phyloP scores from a whole-genome alignment of 257 asterid genomes.

The Eucommia ulmoides region DNA sequence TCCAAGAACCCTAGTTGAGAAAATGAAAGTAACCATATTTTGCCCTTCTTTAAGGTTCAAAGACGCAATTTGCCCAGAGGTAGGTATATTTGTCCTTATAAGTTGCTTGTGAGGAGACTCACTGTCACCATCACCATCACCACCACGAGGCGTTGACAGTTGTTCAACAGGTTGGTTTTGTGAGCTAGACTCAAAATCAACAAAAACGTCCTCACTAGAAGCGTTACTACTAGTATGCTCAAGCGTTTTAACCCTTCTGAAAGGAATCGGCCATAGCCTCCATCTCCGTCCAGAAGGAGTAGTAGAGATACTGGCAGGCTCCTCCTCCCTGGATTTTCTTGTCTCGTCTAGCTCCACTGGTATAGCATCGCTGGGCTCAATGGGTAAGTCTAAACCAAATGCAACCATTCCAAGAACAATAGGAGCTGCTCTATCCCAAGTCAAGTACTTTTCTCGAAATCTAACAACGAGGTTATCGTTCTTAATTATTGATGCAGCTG shows the following conservation, averaged over 20 bases:
- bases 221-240: conserved; percentile 44
- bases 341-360: conserved; percentile 42
- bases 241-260: conserved; percentile 67
- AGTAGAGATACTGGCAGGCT: conserved; percentile 21
- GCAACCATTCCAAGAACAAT: conserved; percentile 65
- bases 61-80: conserved; percentile 85
- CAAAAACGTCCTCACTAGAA: conserved; percentile 51
- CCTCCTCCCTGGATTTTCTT: conserved; percentile 31
- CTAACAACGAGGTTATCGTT: conserved; percentile 61
- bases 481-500: conserved; percentile 42
- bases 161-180: conserved; percentile 24
- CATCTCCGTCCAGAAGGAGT: conserved; percentile 65
- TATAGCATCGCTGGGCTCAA: conserved; percentile 36
- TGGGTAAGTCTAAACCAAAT: conserved; percentile 48
- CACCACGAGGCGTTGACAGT: conserved; percentile 22
- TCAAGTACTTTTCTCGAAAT: conserved; percentile 59
- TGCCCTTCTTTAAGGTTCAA: conserved; percentile 91
- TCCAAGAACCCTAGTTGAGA: conserved; percentile 89
- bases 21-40: conserved; percentile 71
- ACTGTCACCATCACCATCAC: no score
- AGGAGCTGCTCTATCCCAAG: conserved; percentile 74
- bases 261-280: conserved; percentile 94
- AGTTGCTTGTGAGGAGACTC: conserved; percentile 74
- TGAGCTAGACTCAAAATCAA: conserved; percentile 45
- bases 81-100: conserved; percentile 81